Evolutionary conservation across 1,284 basidiomycete species (phyloP), one percentile per base, ranked within the genome.

Genomic region (Volvariella surrecta): DNA sequence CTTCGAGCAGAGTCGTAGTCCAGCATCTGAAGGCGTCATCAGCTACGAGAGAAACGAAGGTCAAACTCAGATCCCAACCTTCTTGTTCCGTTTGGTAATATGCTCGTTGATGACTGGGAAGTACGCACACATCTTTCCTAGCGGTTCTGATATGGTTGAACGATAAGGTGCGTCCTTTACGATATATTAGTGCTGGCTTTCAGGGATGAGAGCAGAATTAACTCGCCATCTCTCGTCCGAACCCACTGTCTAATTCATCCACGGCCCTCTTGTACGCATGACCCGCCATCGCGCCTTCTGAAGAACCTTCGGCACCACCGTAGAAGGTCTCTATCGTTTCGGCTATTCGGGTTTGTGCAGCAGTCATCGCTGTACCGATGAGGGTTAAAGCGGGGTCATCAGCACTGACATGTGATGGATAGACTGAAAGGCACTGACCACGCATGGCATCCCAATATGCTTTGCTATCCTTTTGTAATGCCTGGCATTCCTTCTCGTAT

Each of bases 291-390:
- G 96, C 95, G 20, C 92, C 88, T 52, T 94, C 91, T 16, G 89
- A 91, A 20, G 78, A 68, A 49, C 79, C 74, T 70, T 93, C 90
- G 9, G 87, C 74, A 22, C 89, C 86, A 32, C 80, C 80, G 63
- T 97, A 99, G 72, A 99, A 99, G 3, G 82, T 73, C 60, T 93
- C 87, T 56, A 99, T 76, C 17, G 94, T 96, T 50, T 96, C 94
- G 8, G 92, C 94, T 55, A 99, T 83, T 43, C 92, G 80, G n/a
- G 85, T 78, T 62, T 99, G 95, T 7, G 95, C 81, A 8, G 87
- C 74, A 3, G 93, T 86, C 89, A 98, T 94, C 20, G 86, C 92
- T 89, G 50, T 35, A 37, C 39, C 28, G n/a, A 16, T 17, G 30
- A 24, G n/a, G 28, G 28, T 15, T 31, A 9, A 9, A 31, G 30